Evolutionary conservation across 75 land plant genomes (phyloP), one percentile per base, ranked within the genome.

Genomic region (Chamaecyparis obtusa): DNA sequence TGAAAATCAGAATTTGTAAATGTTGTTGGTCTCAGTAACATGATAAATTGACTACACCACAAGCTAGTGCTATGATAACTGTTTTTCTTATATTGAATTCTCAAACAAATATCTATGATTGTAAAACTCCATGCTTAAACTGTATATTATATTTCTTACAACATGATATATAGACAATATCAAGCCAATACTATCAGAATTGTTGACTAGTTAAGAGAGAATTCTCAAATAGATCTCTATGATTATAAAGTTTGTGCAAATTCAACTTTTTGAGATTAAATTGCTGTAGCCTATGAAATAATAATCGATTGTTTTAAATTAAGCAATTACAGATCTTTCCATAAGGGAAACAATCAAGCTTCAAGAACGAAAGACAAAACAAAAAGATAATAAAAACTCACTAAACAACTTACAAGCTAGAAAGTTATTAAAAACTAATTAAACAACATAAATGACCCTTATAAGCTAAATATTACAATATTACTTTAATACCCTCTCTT

Each of bases 1-100:
- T 98, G 91, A 27, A 86, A 87, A 37, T 32, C 49, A 88, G 24
- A 87, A 44, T 46, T 44, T 46, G 30, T 46, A 81, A 39, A 78
- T 41, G 9, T 46, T 81, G 48, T 39, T 69, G 32, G 33, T 72
- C 49, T 81, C 83, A 44, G 14, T 81, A n/a, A 81, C 46, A 46
- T 46, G 54, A 88, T 46, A 78, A 8, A 41, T 24, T 27, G 46
- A 46, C 54, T 46, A 44, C 41, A 37, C 44, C 51, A 39, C 41
- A 81, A 16, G 37, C 7, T 33, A 74, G 14, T 74, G 76, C 33
- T 71, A 71, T 71, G 75, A 71, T 33, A 71, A 71, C 7, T 71
- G 14, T 71, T 71, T 24, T 5, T 57, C 11, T n/a, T n/a, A 30
- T n/a, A 71, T 32, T 3, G 14, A 32, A 71, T 71, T 71, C 75